Conservation (phyloP, 2,329 filamentous ascomycete genomes). For the Zymoseptoria ardabiliae region DNA sequence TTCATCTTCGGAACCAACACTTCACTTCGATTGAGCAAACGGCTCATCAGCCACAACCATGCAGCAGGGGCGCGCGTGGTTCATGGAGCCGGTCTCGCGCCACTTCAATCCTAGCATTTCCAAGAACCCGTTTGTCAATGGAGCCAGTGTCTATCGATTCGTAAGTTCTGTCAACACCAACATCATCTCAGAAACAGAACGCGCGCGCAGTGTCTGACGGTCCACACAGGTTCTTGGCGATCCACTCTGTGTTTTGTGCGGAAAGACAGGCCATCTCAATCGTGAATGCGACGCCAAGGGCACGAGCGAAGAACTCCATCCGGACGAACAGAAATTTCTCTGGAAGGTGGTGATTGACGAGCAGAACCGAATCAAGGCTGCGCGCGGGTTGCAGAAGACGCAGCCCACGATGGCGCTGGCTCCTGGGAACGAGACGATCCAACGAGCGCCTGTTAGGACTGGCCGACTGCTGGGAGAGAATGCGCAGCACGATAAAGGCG, state of each 20-base stretch:
- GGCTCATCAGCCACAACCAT: neutral
- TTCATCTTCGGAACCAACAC: neutral
- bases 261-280: slow-evolving; percentile 14
- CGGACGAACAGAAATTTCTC: slow-evolving; percentile 10
- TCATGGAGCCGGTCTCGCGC: neutral
- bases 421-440: neutral
- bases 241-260: slow-evolving; percentile 16
- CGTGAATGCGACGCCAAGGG: slow-evolving; percentile 4
- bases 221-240: slow-evolving; percentile 8
- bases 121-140: slow-evolving; percentile 15
- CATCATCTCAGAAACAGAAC: neutral
- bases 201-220: neutral
- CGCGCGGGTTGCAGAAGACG: slow-evolving; percentile 1
- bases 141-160: slow-evolving; percentile 11
- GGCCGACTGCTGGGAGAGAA: neutral
- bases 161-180: neutral
- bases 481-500: neutral
- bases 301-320: slow-evolving; percentile 2
- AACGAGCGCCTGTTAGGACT: neutral
- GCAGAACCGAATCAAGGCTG: slow-evolving; percentile 11
- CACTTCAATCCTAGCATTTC: slow-evolving; percentile 10
- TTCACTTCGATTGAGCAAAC: neutral
- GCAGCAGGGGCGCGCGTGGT: neutral
- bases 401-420: neutral
- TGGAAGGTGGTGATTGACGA: slow-evolving; percentile 8